Evolutionary conservation across 2,329 filamentous ascomycete species (phyloP).

Genomic region (Sordariomycetes sp.): DNA sequence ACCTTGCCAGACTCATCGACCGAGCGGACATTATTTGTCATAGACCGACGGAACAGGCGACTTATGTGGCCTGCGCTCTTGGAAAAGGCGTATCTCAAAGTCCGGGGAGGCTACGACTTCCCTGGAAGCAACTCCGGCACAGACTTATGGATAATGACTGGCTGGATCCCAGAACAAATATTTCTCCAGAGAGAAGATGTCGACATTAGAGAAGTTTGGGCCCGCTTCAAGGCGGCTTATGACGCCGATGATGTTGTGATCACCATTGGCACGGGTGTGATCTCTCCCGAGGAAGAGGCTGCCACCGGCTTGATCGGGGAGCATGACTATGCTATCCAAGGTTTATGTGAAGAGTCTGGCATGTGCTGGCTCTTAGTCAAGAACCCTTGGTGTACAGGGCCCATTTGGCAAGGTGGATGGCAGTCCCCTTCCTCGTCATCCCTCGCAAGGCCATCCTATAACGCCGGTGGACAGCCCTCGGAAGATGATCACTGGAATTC

Average conservation of each 20-base stretch:
- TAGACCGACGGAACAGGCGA: slow-evolving; percentile 73
- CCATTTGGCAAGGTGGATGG: slow-evolving; percentile 55
- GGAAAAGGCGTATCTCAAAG: slow-evolving; percentile 94
- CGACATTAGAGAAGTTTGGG: slow-evolving; percentile 69
- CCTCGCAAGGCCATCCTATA: background rate
- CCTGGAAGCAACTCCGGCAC: slow-evolving; percentile 96
- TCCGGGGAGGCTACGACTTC: slow-evolving; percentile 93
- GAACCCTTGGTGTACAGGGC: slow-evolving; percentile 88
- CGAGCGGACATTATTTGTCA: slow-evolving; percentile 70
- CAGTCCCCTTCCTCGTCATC: slow-evolving; percentile 9
- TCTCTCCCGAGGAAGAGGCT: slow-evolving; percentile 68
- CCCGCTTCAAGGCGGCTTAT: slow-evolving; percentile 65
- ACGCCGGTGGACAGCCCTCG: background rate
- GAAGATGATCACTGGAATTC: slow-evolving; percentile 2
- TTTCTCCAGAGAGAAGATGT: slow-evolving; percentile 81
- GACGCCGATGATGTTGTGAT: slow-evolving; percentile 72
- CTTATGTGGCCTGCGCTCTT: slow-evolving; percentile 86
- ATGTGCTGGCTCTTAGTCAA: slow-evolving; percentile 73
- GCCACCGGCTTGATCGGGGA: slow-evolving; percentile 76
- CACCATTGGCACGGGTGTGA: slow-evolving; percentile 80
- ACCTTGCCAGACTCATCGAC: slow-evolving; percentile 71
- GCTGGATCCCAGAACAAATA: slow-evolving; percentile 95
- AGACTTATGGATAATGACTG: slow-evolving; percentile 84
- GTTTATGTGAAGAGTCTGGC: slow-evolving; percentile 55
- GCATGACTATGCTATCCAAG: slow-evolving; percentile 88